Conservation (phyloP, 129 eudicot genomes). For the Helichrysum umbraculigerum region DNA sequence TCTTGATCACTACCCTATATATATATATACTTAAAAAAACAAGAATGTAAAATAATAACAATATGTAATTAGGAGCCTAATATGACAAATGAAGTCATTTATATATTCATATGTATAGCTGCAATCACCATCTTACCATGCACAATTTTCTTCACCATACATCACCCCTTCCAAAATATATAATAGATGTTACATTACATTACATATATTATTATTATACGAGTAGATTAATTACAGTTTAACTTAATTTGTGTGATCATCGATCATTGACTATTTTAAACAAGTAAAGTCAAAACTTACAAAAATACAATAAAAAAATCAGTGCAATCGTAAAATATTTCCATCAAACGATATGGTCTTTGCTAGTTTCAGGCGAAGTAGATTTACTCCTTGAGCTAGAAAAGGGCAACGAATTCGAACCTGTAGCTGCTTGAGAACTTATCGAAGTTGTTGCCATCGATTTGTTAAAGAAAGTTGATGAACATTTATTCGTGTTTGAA, state of each 20-base stretch:
- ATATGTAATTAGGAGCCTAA: slow-evolving; percentile 10
- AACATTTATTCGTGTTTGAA: slow-evolving; percentile 46
- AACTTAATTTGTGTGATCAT: slow-evolving; percentile 35
- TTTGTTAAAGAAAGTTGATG: slow-evolving; percentile 42
- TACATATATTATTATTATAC: not conserved
- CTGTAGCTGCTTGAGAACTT: slow-evolving; percentile 41
- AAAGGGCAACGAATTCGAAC: slow-evolving; percentile 44
- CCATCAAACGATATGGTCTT: slow-evolving; percentile 44
- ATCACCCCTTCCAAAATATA: slow-evolving; percentile 28
- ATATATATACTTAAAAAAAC: no score
- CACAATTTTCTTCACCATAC: slow-evolving; percentile 34
- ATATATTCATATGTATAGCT: slow-evolving; percentile 15
- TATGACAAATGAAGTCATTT: slow-evolving; percentile 19
- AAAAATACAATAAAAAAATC: not conserved
- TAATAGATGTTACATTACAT: slow-evolving; percentile 16
- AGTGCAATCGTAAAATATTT: slow-evolving; percentile 1
- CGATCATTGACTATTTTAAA: slow-evolving; percentile 20
- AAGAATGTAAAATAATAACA: not conserved
- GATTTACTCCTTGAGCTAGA: slow-evolving; percentile 71
- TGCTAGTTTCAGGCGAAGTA: slow-evolving; percentile 60
- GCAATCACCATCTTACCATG: slow-evolving; percentile 28
- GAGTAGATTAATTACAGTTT: slow-evolving; percentile 29
- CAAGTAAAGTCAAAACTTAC: slow-evolving; percentile 20
- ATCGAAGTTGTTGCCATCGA: slow-evolving; percentile 31
- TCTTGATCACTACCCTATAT: no score